These are phyloP conservation scores for Lolium perenne DNA, from an alignment of 176 grass and related monocot genomes.

Conservation along the genomic window DNA sequence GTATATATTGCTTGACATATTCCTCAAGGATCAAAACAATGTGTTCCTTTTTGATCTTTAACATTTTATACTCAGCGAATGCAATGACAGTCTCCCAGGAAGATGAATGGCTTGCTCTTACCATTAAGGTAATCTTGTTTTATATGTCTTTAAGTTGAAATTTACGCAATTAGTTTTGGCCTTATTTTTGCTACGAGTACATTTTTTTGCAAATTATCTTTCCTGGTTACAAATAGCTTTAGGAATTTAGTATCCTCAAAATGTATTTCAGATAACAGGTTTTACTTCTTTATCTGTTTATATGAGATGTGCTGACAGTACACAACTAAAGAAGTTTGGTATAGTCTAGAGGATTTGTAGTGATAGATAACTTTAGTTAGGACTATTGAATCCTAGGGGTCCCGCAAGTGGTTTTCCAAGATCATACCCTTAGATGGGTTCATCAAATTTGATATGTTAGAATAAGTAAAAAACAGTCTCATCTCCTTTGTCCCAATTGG, in stretches of 20 bases:
- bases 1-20: constrained; percentile 49
- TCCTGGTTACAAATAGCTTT: constrained; percentile 7
- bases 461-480: constrained; percentile 1
- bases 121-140: constrained; percentile 67
- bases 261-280: background rate
- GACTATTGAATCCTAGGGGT: constrained; percentile 21
- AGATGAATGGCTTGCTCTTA: constrained; percentile 77
- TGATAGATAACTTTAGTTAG: constrained; percentile 1
- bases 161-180: background rate
- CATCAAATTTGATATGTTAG: constrained; percentile 17
- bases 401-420: background rate
- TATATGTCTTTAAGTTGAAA: constrained; percentile 28
- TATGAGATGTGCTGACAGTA: constrained; percentile 15
- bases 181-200: background rate
- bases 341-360: background rate
- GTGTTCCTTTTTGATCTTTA: constrained; percentile 69
- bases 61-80: constrained; percentile 72
- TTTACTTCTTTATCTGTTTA: background rate
- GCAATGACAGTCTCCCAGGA: constrained; percentile 46
- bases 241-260: constrained; percentile 9
- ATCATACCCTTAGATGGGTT: constrained; percentile 3
- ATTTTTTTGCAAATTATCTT: constrained; percentile 23
- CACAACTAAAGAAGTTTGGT: background rate
- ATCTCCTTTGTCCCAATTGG: constrained; percentile 6
- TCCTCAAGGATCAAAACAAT: constrained; percentile 50